Base-by-base conservation (phyloP, 345 rosid species). In the Melastoma malabathricum region DNA sequence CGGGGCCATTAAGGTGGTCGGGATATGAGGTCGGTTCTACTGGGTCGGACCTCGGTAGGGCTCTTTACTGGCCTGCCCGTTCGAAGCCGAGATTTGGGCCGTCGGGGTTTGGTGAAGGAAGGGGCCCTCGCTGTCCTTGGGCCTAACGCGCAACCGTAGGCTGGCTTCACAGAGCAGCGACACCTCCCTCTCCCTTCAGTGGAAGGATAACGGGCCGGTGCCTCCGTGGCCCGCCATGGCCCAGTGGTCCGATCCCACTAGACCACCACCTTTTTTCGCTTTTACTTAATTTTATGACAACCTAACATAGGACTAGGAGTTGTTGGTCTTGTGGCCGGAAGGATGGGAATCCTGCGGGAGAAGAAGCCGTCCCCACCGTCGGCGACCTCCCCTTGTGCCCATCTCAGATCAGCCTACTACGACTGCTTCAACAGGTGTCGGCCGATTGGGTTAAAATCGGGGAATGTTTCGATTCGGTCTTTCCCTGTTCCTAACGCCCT, bases 381-480 rank as follows among this genome's bases (percentile, higher is more conserved):
- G n/a, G 72, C 94, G 50, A 77, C 94, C 3, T 81, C 90, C 0
- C 78, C 81, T n/a, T 83, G 96, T 55, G 88, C 90, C 15, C 65
- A 70, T 59, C 77, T 83, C 53, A 77, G 84, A 62, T 63, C 72
- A 3, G 88, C 90, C 70, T 86, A 83, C 62, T 68, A 86, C 72
- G 75, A 64, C 59, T 86, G 97, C 76, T 89, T 89, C 71, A 79
- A 89, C 74, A 76, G 68, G 96, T 83, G 44, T 5, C 38, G 38
- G 7, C 7, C 1, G 13, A 22, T 15, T 10, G 12, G 13, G 48
- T 1, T n/a, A n/a, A n/a, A 22, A 54, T 3, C 16, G 39, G 31
- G 1, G 9, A 48, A 57, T 43, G 18, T 31, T 15, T 10, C 18
- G 15, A 13, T 47, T 44, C 13, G 6, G 10, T 0, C 31, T 52